Percentiles rank a stretch among this genome's conserved stretches.
Conservation (phyloP, 1,139 yeast species). For the Blastobotrys ciferrii region DNA sequence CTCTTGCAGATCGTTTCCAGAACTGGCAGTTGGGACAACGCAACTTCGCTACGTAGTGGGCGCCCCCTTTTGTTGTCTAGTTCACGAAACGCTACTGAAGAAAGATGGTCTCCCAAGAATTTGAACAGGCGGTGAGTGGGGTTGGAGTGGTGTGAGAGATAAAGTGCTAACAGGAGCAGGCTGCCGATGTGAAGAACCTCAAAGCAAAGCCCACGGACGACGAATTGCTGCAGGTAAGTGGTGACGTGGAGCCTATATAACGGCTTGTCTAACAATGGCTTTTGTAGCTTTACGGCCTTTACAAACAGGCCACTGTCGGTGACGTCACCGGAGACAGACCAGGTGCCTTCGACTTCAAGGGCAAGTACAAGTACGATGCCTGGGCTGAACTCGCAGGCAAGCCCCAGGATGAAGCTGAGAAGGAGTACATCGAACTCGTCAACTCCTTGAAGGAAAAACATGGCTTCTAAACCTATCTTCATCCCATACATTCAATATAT, state of each 20-base stretch:
- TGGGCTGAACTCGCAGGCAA: slow-evolving; percentile 89
- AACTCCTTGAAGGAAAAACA: slow-evolving; percentile 9
- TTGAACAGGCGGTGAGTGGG: slow-evolving; percentile 29
- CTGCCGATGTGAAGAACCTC: slow-evolving; percentile 73
- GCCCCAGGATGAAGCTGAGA: slow-evolving; percentile 87
- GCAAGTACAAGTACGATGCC: slow-evolving; percentile 96
- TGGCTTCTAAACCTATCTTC: not conserved
- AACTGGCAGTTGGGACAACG: not conserved
- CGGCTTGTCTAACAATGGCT: too few relatives aligned
- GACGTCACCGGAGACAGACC: slow-evolving; percentile 80
- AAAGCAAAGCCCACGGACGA: slow-evolving; percentile 80
- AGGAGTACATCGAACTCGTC: slow-evolving; percentile 38
- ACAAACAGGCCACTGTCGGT: slow-evolving; percentile 96
- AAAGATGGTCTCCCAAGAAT: slow-evolving; percentile 33
- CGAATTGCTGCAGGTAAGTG: slow-evolving; percentile 59
- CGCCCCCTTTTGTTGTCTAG: too few relatives aligned
- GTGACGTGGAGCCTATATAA: not conserved
- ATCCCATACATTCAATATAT: too few relatives aligned
- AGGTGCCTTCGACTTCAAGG: slow-evolving; percentile 88
- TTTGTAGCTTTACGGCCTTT: slow-evolving; percentile 76
- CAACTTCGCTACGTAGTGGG: too few relatives aligned
- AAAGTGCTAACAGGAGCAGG: slow-evolving; percentile 43
- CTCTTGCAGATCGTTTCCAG: too few relatives aligned
- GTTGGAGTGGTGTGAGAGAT: not conserved
- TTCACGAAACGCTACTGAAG: too few relatives aligned